Evolutionary conservation across 352 stramenopile species (phyloP).

Genomic region (Pseudoperonospora humuli): DNA sequence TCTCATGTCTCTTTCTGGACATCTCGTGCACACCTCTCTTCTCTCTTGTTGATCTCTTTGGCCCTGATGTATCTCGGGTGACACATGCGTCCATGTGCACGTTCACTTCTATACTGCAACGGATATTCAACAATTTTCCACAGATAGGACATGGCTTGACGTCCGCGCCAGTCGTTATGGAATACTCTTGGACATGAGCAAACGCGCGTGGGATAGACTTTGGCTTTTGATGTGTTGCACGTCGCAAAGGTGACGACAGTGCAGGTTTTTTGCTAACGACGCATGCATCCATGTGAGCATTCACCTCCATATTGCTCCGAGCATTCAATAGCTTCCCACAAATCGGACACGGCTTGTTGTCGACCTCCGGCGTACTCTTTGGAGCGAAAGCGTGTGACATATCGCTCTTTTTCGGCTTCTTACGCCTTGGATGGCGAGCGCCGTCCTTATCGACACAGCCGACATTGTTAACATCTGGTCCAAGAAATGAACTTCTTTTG

Average conservation of each 20-base stretch:
- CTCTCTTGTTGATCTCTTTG: conserved; percentile 2
- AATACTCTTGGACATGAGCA: background rate
- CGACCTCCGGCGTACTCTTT: conserved; percentile 6
- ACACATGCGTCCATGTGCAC: conserved; percentile 54
- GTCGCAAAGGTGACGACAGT: conserved; percentile 6
- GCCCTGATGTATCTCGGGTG: conserved; percentile 1
- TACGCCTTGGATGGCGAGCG: background rate
- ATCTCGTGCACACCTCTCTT: conserved; percentile 10
- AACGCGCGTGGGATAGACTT: conserved; percentile 12
- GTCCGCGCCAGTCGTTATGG: conserved; percentile 2
- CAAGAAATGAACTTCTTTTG: conserved; percentile 1
- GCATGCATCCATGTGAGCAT: conserved; percentile 56
- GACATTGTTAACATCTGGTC: background rate
- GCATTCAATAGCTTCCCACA: conserved; percentile 47
- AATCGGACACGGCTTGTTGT: conserved; percentile 35
- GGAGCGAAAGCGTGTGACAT: conserved; percentile 1
- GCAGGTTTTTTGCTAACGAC: conserved; percentile 12
- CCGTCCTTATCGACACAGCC: background rate
- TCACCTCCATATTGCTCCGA: conserved; percentile 45
- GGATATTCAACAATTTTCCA: conserved; percentile 39
- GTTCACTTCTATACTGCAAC: conserved; percentile 51
- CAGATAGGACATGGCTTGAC: conserved; percentile 47
- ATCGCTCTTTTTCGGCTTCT: conserved; percentile 6
- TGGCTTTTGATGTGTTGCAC: conserved; percentile 4
- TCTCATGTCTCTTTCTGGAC: conserved; percentile 9